These are phyloP conservation scores for Exutisphaerella laricina DNA, from an alignment of 2,329 filamentous ascomycete species.

Conservation along the genomic window DNA sequence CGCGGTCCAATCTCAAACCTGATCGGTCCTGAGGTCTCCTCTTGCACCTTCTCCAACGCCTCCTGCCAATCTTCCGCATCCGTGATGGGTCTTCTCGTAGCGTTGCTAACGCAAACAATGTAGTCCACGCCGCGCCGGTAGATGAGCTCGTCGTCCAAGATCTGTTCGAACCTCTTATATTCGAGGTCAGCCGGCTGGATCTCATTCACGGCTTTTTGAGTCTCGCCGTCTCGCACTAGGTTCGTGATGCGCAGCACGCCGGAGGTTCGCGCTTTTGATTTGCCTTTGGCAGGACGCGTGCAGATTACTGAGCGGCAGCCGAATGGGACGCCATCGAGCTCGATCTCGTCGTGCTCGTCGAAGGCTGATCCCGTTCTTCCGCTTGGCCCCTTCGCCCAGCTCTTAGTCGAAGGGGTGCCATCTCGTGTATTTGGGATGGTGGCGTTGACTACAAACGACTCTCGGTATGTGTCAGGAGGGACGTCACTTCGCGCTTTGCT, in stretches of 20 bases:
- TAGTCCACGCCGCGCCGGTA: conserved; percentile 7
- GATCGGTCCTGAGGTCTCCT: background rate
- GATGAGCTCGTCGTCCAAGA: conserved; percentile 9
- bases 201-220: conserved; percentile 4
- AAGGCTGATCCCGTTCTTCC: conserved; percentile 4
- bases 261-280: background rate
- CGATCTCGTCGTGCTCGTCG: background rate
- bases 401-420: conserved; percentile 1
- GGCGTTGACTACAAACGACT: background rate
- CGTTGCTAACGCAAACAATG: conserved; percentile 13
- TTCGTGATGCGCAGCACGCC: conserved; percentile 5
- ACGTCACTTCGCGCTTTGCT: background rate
- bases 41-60: conserved; percentile 4
- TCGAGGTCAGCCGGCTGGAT: conserved; percentile 15
- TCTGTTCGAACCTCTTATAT: conserved; percentile 8
- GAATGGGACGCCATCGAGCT: conserved; percentile 4
- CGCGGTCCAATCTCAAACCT: background rate
- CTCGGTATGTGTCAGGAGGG: background rate
- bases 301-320: conserved; percentile 13
- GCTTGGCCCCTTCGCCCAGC: conserved; percentile 6
- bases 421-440: background rate
- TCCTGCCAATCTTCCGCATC: conserved; percentile 9
- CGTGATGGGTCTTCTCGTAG: conserved; percentile 6
- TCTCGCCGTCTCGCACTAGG: conserved; percentile 7
- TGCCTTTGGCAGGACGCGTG: conserved; percentile 1